Conservation (phyloP, 805 yeast genomes). For the Jamesozyma rosinii region DNA sequence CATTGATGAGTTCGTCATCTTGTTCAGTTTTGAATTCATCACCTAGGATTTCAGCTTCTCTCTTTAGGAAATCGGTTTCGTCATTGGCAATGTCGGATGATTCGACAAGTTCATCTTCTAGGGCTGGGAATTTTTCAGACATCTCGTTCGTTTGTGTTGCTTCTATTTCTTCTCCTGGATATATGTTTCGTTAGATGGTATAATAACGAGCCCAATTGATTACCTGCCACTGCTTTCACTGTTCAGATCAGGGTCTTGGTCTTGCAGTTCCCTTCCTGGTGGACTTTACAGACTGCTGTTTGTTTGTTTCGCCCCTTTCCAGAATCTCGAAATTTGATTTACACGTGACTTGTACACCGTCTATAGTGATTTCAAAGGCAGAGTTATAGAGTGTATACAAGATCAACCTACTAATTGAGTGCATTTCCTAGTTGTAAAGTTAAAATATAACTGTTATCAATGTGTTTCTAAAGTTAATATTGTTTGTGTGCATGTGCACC, state of each 20-base stretch:
- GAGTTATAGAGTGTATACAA: background rate
- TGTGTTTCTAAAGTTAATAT: background rate
- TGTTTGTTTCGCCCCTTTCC: too few species aligned
- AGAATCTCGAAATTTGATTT: too few species aligned
- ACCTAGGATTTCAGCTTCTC: constrained; percentile 62
- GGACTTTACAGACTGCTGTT: too few species aligned
- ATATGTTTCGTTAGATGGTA: background rate
- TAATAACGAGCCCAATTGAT: background rate
- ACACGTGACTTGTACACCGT: too few species aligned
- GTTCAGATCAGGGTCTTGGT: too few species aligned
- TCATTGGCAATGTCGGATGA: constrained; percentile 29
- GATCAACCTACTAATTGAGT: too few species aligned
- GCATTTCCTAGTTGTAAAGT: too few species aligned
- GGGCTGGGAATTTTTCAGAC: constrained; percentile 73
- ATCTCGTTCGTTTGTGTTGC: constrained; percentile 24
- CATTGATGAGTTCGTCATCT: constrained; percentile 40
- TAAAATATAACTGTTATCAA: too few species aligned
- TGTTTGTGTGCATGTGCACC: background rate
- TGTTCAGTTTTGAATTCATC: constrained; percentile 62
- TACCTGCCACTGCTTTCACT: too few species aligned
- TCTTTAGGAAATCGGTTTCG: constrained; percentile 50
- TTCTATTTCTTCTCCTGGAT: background rate
- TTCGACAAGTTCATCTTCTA: constrained; percentile 38
- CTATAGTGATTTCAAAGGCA: too few species aligned
- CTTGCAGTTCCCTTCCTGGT: too few species aligned